Percentiles rank a stretch among this genome's conserved stretches.
phyloP scores from a whole-genome alignment of 805 yeast genomes.

The Metschnikowia shivogae region DNA sequence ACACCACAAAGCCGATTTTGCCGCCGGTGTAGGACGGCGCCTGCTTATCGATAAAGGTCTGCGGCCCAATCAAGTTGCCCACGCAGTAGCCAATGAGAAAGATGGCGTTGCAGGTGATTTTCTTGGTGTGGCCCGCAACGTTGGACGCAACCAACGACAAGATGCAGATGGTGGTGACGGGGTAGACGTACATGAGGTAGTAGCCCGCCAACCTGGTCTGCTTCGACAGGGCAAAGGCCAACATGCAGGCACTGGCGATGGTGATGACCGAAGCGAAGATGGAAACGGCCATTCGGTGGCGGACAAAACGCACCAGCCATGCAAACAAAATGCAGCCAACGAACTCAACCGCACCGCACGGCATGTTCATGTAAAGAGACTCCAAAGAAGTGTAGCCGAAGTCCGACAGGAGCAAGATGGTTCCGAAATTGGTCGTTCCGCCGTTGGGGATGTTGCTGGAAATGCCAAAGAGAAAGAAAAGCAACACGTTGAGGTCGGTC shows the following conservation, averaged over 20 bases:
- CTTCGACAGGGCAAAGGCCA: slow-evolving; percentile 13
- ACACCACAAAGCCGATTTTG: slow-evolving; percentile 34
- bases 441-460: slow-evolving; percentile 30
- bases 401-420: slow-evolving; percentile 25
- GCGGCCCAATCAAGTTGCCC: slow-evolving; percentile 25
- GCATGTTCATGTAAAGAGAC: slow-evolving; percentile 24
- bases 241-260: slow-evolving; percentile 14
- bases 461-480: slow-evolving; percentile 22
- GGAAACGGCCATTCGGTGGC: slow-evolving; percentile 29
- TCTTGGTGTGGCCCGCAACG: slow-evolving; percentile 29
- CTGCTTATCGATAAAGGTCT: slow-evolving; percentile 27
- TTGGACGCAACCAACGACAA: slow-evolving; percentile 25
- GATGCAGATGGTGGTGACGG: slow-evolving; percentile 24
- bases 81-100: slow-evolving; percentile 30
- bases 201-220: slow-evolving; percentile 23
- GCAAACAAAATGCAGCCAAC: slow-evolving; percentile 26
- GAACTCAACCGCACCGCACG: slow-evolving; percentile 23
- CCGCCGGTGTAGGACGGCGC: slow-evolving; percentile 44
- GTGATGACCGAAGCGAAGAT: slow-evolving; percentile 20
- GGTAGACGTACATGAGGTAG: slow-evolving; percentile 33
- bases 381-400: slow-evolving; percentile 22
- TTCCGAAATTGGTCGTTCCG: slow-evolving; percentile 27
- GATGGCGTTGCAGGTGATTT: slow-evolving; percentile 31
- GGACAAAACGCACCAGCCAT: slow-evolving; percentile 21
- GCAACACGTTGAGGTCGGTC: slow-evolving; percentile 47